Percentiles rank a stretch among this genome's conserved stretches.
Evolutionary conservation across 805 yeast genomes (phyloP).

Genomic region (Kodamaea laetipori): DNA sequence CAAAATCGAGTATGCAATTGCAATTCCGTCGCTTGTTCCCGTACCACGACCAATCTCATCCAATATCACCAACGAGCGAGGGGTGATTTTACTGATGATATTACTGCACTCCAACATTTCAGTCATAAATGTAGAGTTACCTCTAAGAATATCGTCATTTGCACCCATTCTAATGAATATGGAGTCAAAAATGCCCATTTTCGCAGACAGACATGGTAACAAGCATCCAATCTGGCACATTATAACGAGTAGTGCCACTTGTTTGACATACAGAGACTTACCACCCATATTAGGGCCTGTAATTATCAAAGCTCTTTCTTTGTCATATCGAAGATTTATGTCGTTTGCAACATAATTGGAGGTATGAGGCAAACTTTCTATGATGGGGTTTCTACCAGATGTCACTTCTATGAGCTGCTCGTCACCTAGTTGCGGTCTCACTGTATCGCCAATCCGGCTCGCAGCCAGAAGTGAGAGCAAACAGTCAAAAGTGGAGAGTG

Average conservation of each 20-base stretch:
- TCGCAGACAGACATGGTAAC: slow-evolving; percentile 65
- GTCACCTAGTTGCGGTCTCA: slow-evolving; percentile 53
- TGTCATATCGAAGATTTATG: slow-evolving; percentile 47
- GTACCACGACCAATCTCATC: slow-evolving; percentile 90
- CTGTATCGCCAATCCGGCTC: slow-evolving; percentile 45
- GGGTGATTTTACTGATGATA: slow-evolving; percentile 55
- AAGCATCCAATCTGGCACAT: slow-evolving; percentile 80
- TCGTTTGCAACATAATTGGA: slow-evolving; percentile 66
- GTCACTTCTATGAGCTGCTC: slow-evolving; percentile 46
- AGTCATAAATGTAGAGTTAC: slow-evolving; percentile 82
- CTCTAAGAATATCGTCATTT: slow-evolving; percentile 69
- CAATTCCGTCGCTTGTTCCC: slow-evolving; percentile 67
- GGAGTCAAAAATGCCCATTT: slow-evolving; percentile 69
- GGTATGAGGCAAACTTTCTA: slow-evolving; percentile 48
- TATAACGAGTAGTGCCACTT: slow-evolving; percentile 66
- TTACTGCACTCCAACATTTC: slow-evolving; percentile 68
- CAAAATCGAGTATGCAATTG: slow-evolving; percentile 75
- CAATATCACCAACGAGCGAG: slow-evolving; percentile 59
- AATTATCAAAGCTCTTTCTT: slow-evolving; percentile 58
- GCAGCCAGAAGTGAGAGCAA: slow-evolving; percentile 65
- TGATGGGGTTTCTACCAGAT: slow-evolving; percentile 67
- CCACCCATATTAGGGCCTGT: slow-evolving; percentile 94
- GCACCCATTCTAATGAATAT: slow-evolving; percentile 88
- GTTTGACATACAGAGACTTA: slow-evolving; percentile 74
- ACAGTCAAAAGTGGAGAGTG: slow-evolving; percentile 64